phyloP scores from a whole-genome alignment of 2,329 filamentous ascomycete genomes.

The Stachybotrys chlorohalonatus region DNA sequence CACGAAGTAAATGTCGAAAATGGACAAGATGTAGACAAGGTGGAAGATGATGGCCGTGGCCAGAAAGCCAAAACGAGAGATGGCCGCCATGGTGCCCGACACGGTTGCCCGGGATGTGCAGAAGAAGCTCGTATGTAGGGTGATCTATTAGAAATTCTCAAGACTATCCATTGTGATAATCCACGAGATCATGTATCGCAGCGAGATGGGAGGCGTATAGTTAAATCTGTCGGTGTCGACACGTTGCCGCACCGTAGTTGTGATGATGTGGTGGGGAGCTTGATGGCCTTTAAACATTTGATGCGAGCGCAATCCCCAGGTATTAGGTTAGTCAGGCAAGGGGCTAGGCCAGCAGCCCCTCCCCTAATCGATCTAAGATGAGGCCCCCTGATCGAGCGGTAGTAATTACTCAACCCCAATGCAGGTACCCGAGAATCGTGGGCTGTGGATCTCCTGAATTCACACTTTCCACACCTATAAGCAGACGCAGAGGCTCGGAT shows the following conservation, averaged over 20 bases:
- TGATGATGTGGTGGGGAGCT: neutral
- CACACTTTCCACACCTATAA: too few relatives aligned
- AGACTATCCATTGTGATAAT: neutral
- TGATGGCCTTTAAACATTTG: neutral
- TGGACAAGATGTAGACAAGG: slow-evolving; percentile 85
- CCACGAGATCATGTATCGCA: neutral
- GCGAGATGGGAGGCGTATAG: neutral
- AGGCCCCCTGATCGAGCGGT: neutral
- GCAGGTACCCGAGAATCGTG: neutral
- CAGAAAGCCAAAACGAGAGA: slow-evolving; percentile 70
- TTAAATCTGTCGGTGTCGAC: neutral
- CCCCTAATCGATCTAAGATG: too few relatives aligned
- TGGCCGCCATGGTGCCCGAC: slow-evolving; percentile 37
- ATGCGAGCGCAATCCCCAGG: too few relatives aligned
- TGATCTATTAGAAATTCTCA: neutral
- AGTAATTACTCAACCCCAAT: neutral
- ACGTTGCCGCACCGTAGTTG: neutral
- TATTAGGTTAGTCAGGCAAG: too few relatives aligned
- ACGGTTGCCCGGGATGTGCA: neutral
- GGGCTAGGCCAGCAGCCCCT: too few relatives aligned
- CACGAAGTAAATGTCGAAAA: slow-evolving; percentile 98
- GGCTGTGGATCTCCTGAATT: neutral
- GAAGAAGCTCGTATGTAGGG: neutral
- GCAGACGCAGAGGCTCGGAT: too few relatives aligned
- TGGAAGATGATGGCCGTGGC: slow-evolving; percentile 88